Conservation (phyloP, 768 basidiomycete genomes). For the Serendipita sp. region DNA sequence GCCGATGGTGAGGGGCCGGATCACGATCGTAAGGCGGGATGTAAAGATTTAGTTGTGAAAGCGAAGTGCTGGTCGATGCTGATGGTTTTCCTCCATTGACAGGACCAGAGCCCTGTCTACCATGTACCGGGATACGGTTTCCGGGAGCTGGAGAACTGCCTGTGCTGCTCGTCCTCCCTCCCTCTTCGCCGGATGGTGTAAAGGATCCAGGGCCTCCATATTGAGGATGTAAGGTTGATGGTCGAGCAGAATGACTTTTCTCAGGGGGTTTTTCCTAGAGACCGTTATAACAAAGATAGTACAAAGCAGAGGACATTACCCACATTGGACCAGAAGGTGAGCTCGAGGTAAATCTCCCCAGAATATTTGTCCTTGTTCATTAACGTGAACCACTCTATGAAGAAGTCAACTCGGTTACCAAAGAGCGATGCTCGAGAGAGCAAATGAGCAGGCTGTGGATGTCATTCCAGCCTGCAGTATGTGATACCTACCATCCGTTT, state of each 20-base stretch:
- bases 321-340: slow-evolving; percentile 95
- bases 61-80: slow-evolving; percentile 43
- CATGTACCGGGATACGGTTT: slow-evolving; percentile 6
- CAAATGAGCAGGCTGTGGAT: slow-evolving; percentile 4
- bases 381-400: slow-evolving; percentile 83
- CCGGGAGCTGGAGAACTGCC: slow-evolving; percentile 8
- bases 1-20: slow-evolving; percentile 18
- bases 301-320: slow-evolving; percentile 16
- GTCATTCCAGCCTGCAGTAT: background rate
- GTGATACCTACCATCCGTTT: slow-evolving; percentile 70
- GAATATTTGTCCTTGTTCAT: slow-evolving; percentile 83
- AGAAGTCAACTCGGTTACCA: slow-evolving; percentile 8
- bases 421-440: slow-evolving; percentile 5
- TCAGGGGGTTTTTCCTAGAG: slow-evolving; percentile 60
- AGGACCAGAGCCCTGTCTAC: slow-evolving; percentile 22
- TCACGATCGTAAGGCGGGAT: slow-evolving; percentile 55
- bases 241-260: slow-evolving; percentile 40
- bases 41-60: slow-evolving; percentile 51
- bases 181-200: slow-evolving; percentile 25
- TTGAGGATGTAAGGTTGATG: slow-evolving; percentile 35
- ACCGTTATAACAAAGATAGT: slow-evolving; percentile 1
- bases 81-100: slow-evolving; percentile 44
- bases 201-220: slow-evolving; percentile 73
- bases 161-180: slow-evolving; percentile 20
- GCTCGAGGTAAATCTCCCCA: slow-evolving; percentile 88